Conservation (phyloP, 495 filamentous ascomycete genomes). For the Patellaria atrata region DNA sequence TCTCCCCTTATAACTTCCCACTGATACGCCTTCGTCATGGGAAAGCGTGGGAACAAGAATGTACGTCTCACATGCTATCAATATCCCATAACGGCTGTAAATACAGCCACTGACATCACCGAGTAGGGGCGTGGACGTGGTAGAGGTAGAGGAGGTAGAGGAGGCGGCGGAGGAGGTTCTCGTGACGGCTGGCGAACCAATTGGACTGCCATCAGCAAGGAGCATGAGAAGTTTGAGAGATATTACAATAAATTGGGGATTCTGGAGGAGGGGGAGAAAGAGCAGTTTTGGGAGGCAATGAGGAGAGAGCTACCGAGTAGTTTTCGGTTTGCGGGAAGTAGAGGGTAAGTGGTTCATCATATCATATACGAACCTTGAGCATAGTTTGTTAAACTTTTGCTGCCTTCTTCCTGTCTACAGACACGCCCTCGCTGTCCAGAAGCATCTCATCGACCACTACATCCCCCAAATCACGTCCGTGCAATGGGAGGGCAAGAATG, state of each 20-base stretch:
- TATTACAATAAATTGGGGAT: constrained; percentile 71
- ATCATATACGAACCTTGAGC: background rate
- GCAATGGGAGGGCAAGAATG: constrained; percentile 56
- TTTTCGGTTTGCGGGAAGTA: constrained; percentile 90
- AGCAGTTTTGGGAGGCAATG: constrained; percentile 69
- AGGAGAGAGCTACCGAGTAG: constrained; percentile 79
- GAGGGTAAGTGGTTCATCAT: constrained; percentile 41
- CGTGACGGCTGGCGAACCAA: constrained; percentile 21
- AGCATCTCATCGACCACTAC: constrained; percentile 71
- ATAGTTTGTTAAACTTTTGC: constrained; percentile 3
- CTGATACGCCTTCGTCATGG: no score
- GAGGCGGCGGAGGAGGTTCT: constrained; percentile 23
- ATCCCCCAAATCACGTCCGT: constrained; percentile 80
- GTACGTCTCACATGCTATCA: background rate
- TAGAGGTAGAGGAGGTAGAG: constrained; percentile 20
- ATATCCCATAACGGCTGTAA: background rate
- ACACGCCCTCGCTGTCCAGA: constrained; percentile 76
- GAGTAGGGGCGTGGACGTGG: constrained; percentile 10
- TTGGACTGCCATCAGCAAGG: constrained; percentile 47
- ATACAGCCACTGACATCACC: background rate
- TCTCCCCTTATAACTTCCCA: constrained; percentile 1
- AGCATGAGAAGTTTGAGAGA: constrained; percentile 62
- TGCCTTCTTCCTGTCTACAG: no score
- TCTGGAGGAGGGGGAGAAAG: constrained; percentile 55
- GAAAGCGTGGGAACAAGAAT: constrained; percentile 8